phyloP scores from a whole-genome alignment of 176 grass and related monocot species.

The Triticum timopheevii region DNA sequence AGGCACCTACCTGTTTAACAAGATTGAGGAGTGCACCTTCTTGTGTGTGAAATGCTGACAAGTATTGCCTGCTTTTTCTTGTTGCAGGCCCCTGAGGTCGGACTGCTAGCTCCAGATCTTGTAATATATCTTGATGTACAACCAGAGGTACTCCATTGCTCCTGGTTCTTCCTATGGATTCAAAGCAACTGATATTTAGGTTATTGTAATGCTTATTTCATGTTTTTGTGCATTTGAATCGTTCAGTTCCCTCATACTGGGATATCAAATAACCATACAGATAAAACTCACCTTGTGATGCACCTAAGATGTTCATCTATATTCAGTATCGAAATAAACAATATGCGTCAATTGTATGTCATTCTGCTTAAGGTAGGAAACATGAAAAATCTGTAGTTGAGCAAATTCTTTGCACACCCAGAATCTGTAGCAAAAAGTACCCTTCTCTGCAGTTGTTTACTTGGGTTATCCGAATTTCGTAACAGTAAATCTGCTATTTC shows the following conservation, averaged over 20 bases:
- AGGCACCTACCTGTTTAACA: neutral
- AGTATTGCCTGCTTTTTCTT: neutral
- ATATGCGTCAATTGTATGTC: neutral
- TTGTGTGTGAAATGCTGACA: slow-evolving; percentile 11
- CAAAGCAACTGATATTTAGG: neutral
- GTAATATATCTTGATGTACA: slow-evolving; percentile 89
- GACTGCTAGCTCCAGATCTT: slow-evolving; percentile 86
- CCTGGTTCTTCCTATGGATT: neutral
- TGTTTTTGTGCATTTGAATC: neutral
- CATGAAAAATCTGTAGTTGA: neutral
- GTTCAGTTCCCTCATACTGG: neutral
- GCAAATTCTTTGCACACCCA: neutral
- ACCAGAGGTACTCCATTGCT: slow-evolving; percentile 66
- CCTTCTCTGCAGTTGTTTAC: neutral
- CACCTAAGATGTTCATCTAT: neutral
- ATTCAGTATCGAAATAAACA: neutral
- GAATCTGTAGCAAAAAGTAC: neutral
- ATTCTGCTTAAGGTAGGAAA: neutral
- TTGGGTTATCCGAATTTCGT: neutral
- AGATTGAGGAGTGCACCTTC: neutral
- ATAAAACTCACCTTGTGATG: neutral
- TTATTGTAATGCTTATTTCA: neutral
- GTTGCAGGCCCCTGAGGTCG: slow-evolving; percentile 75
- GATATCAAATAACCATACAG: neutral
- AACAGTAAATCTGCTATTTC: neutral